phyloP scores from a whole-genome alignment of 2,329 filamentous ascomycete species.

The Diaporthe citri region DNA sequence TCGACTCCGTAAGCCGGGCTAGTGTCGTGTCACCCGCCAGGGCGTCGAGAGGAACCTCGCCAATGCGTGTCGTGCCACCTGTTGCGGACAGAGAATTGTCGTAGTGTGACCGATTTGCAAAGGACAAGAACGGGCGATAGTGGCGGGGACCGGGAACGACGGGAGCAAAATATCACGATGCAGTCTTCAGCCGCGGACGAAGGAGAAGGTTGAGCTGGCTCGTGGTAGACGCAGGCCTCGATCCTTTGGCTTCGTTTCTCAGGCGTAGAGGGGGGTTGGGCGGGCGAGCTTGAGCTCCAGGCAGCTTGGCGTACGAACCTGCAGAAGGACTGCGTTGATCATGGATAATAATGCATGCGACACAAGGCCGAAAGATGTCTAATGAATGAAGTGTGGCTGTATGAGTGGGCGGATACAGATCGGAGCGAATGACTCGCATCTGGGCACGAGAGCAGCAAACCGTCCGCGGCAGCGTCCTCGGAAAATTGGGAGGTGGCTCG shows the following conservation, averaged over 20 bases:
- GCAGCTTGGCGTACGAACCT: conserved; percentile 8
- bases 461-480: conserved; percentile 9
- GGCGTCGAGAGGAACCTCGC: neutral
- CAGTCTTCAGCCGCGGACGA: neutral
- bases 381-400: conserved; percentile 27
- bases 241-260: neutral
- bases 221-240: neutral
- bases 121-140: neutral
- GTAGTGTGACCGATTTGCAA: neutral
- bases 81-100: neutral
- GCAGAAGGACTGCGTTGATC: conserved; percentile 15
- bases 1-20: conserved; percentile 9
- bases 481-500: conserved; percentile 28
- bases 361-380: conserved; percentile 12
- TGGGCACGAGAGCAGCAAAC: conserved; percentile 15
- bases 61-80: neutral
- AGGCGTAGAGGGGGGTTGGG: neutral
- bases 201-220: neutral
- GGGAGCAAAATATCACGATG: neutral
- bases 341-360: conserved; percentile 31
- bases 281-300: neutral
- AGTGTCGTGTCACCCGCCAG: neutral
- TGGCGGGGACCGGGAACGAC: neutral
- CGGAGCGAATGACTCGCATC: conserved; percentile 35
- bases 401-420: conserved; percentile 19